phyloP scores from a whole-genome alignment of 23 red algal genomes.

The Agarophyton chilense region DNA sequence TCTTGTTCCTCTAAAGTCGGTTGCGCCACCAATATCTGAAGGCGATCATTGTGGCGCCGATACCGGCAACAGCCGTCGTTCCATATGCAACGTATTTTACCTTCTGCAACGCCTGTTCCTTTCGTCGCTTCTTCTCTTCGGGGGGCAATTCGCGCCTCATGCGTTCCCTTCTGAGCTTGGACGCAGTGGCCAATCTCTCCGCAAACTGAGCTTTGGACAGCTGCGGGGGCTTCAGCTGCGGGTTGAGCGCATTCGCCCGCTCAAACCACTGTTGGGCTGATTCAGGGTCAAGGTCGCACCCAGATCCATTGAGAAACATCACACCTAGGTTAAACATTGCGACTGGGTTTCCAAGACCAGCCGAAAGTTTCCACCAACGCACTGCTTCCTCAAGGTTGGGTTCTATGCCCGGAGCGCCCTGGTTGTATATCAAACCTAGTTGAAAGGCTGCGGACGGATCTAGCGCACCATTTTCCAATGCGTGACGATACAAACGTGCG shows the following conservation, averaged over 20 bases:
- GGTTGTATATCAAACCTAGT: slow-evolving; percentile 78
- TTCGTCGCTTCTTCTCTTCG: slow-evolving; percentile 56
- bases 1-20: slow-evolving; percentile 45
- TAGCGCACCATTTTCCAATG: slow-evolving; percentile 43
- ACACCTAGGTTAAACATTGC: slow-evolving; percentile 92
- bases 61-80: not conserved
- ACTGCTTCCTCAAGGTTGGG: slow-evolving; percentile 61
- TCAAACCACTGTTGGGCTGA: slow-evolving; percentile 68
- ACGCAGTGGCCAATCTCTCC: slow-evolving; percentile 27
- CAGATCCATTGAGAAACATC: slow-evolving; percentile 76
- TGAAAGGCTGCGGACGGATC: slow-evolving; percentile 79
- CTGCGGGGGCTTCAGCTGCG: slow-evolving; percentile 56
- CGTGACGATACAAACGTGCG: slow-evolving; percentile 46
- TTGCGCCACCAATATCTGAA: slow-evolving; percentile 73
- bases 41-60: slow-evolving; percentile 5
- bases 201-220: slow-evolving; percentile 37
- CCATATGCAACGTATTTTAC: slow-evolving; percentile 16
- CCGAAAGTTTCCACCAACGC: slow-evolving; percentile 77
- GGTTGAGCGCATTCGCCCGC: slow-evolving; percentile 69
- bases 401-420: slow-evolving; percentile 64
- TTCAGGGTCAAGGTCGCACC: slow-evolving; percentile 73
- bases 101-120: slow-evolving; percentile 53
- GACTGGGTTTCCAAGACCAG: slow-evolving; percentile 61
- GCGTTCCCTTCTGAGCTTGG: slow-evolving; percentile 22
- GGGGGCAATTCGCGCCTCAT: slow-evolving; percentile 6